These are phyloP conservation scores for Penicillium angulare DNA, from an alignment of 495 filamentous ascomycete species.

Conservation along the genomic window DNA sequence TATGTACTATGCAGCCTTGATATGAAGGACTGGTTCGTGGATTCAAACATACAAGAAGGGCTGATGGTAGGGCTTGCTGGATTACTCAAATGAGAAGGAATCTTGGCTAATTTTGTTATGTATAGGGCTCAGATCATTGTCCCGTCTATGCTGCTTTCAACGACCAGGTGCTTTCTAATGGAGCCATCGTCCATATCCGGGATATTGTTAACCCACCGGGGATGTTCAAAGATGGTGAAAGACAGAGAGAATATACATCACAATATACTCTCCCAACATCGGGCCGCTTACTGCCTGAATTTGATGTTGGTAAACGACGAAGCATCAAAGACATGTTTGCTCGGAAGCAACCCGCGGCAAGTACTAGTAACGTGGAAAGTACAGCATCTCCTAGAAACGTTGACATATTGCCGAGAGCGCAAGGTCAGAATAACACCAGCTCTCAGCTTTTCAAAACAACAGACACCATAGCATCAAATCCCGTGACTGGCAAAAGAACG, in stretches of 20 bases:
- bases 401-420: not conserved
- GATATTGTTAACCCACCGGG: conserved; percentile 82
- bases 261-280: conserved; percentile 72
- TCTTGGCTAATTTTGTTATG: conserved; percentile 10
- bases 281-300: conserved; percentile 82
- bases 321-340: conserved; percentile 93
- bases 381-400: not conserved
- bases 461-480: conserved; percentile 5
- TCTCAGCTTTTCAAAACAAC: not conserved
- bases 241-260: conserved; percentile 62
- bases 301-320: conserved; percentile 62
- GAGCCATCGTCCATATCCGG: conserved; percentile 50
- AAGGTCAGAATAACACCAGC: not conserved
- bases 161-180: conserved; percentile 54
- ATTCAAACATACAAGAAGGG: conserved; percentile 94
- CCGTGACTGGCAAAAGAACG: conserved; percentile 29
- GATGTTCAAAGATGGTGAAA: conserved; percentile 68
- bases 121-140: conserved; percentile 89
- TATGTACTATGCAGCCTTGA: conserved; percentile 81
- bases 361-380: conserved; percentile 4
- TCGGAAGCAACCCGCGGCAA: conserved; percentile 37
- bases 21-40: conserved; percentile 81
- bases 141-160: conserved; percentile 83
- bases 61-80: conserved; percentile 57
- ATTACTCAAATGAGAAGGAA: not conserved